phyloP scores from a whole-genome alignment of 352 stramenopile genomes.

The Aphanomyces stellatus region DNA sequence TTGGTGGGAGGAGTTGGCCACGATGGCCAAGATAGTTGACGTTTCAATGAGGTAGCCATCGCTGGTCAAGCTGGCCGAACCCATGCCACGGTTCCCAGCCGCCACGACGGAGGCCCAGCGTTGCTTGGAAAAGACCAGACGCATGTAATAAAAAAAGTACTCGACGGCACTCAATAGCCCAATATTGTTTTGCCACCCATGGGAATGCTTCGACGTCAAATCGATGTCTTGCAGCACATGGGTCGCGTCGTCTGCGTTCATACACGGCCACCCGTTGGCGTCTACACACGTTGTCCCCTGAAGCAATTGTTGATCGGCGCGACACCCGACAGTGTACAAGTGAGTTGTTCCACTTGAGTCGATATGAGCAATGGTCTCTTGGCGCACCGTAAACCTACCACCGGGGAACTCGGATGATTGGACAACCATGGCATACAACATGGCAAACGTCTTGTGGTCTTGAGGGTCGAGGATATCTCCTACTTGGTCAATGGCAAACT shows the following conservation, averaged over 20 bases:
- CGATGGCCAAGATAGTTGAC: neutral
- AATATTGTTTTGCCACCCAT: neutral
- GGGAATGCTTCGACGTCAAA: neutral
- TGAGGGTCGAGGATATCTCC: slow-evolving; percentile 26
- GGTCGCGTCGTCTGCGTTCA: no score
- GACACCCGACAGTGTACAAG: neutral
- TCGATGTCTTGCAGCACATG: neutral
- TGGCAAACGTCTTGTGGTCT: slow-evolving; percentile 24
- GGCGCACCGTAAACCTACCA: neutral
- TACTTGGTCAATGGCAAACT: slow-evolving; percentile 27
- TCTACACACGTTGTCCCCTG: neutral
- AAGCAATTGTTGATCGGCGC: neutral
- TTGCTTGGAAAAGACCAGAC: neutral
- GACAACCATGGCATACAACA: slow-evolving; percentile 29
- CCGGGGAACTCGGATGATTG: slow-evolving; percentile 32
- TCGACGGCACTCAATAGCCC: neutral
- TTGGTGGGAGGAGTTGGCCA: neutral
- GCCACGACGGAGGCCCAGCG: neutral
- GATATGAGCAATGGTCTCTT: neutral
- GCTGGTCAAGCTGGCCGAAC: neutral
- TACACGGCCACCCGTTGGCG: neutral
- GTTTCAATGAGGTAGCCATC: neutral
- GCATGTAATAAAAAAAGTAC: neutral
- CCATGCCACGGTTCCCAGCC: neutral
- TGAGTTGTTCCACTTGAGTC: neutral